phyloP scores from a whole-genome alignment of 352 stramenopile genomes.

The Globisporangium solare region DNA sequence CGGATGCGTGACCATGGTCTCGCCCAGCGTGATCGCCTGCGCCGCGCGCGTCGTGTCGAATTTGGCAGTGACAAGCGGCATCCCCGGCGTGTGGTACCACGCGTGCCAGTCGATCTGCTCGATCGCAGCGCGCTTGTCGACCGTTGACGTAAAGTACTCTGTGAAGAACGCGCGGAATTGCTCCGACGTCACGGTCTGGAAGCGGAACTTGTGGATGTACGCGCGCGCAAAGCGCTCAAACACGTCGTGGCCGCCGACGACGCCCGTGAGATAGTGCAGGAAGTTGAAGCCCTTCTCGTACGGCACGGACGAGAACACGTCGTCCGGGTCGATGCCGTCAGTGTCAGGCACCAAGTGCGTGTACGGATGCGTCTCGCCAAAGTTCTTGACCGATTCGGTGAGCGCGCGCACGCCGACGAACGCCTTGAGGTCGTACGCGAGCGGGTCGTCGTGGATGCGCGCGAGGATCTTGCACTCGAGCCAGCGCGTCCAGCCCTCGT shows the following conservation, averaged over 20 bases:
- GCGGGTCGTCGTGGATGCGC: conserved; percentile 35
- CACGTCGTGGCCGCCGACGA: conserved; percentile 34
- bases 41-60: conserved; percentile 86
- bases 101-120: conserved; percentile 89
- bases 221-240: conserved; percentile 88
- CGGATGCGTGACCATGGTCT: conserved; percentile 26
- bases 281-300: conserved; percentile 95
- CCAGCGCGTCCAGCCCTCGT: conserved; percentile 98
- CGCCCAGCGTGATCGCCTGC: conserved; percentile 35
- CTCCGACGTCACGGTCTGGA: conserved; percentile 79
- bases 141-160: conserved; percentile 57
- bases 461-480: conserved; percentile 97
- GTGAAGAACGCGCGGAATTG: conserved; percentile 76
- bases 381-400: conserved; percentile 36
- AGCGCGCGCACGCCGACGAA: conserved; percentile 40
- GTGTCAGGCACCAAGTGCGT: conserved; percentile 86
- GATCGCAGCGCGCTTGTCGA: conserved; percentile 31
- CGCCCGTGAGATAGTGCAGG: conserved; percentile 69
- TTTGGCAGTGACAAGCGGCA: conserved; percentile 76
- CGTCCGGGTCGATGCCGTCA: conserved; percentile 93
- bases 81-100: conserved; percentile 89
- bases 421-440: conserved; percentile 51
- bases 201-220: conserved; percentile 90
- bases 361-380: conserved; percentile 70
- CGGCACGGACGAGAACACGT: conserved; percentile 92